Evolutionary conservation across 371 early-diverging fungal genomes (phyloP).

Genomic region (Synchytrium microbalum): DNA sequence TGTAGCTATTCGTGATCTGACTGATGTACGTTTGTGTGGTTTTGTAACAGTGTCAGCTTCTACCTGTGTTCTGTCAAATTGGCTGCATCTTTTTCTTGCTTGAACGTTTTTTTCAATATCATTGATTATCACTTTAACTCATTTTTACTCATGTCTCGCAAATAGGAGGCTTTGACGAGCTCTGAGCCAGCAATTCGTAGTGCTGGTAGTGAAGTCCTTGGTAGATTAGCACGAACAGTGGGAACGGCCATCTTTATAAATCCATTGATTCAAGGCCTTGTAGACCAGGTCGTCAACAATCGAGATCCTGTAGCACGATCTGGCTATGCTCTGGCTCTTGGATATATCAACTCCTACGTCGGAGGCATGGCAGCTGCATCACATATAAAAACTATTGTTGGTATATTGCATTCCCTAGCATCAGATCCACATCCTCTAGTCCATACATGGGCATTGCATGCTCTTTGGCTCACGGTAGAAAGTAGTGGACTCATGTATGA

Average conservation of each 20-base stretch:
- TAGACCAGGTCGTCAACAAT: constrained; percentile 80
- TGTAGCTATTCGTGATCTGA: constrained; percentile 31
- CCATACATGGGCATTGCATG: constrained; percentile 85
- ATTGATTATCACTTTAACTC: no score
- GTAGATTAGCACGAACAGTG: constrained; percentile 66
- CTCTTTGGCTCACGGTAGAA: constrained; percentile 77
- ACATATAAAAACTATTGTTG: constrained; percentile 80
- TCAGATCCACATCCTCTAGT: constrained; percentile 90
- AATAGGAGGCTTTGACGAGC: constrained; percentile 56
- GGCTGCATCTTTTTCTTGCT: no score
- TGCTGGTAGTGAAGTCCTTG: constrained; percentile 75
- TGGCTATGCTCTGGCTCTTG: constrained; percentile 83
- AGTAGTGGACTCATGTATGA: constrained; percentile 88
- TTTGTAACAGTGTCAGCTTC: constrained; percentile 9
- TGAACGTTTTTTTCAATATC: no score
- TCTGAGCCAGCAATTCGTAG: constrained; percentile 66
- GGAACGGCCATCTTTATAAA: constrained; percentile 61
- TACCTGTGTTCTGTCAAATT: constrained; percentile 5
- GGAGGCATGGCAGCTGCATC: constrained; percentile 84
- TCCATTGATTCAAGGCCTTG: constrained; percentile 69
- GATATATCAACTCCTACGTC: constrained; percentile 77
- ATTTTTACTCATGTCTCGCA: no score
- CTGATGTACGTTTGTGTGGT: constrained; percentile 41
- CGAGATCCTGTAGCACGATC: constrained; percentile 91
- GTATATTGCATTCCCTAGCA: constrained; percentile 79